These are phyloP conservation scores for Litsea cubeba DNA, from an alignment of 164 flowering plant genomes.

Conservation along the genomic window DNA sequence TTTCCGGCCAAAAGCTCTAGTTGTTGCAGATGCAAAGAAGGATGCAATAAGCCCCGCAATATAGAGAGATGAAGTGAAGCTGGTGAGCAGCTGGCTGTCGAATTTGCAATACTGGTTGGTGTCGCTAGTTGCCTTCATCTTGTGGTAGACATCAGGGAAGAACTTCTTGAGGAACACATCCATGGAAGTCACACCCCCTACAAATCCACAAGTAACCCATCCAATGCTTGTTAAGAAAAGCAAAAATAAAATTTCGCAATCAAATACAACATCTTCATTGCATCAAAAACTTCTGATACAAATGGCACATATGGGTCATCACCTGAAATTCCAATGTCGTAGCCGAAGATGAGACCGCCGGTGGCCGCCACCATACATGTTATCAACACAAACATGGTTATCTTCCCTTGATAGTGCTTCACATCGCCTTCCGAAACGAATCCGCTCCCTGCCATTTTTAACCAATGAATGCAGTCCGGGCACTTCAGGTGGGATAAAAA, in stretches of 20 bases:
- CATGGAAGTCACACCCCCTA: constrained; percentile 41
- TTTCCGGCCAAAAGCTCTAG: constrained; percentile 29
- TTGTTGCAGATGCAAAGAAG: constrained; percentile 25
- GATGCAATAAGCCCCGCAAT: constrained; percentile 38
- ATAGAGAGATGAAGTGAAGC: constrained; percentile 44
- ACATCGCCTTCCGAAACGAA: constrained; percentile 14
- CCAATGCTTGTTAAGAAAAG: not conserved
- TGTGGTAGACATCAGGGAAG: constrained; percentile 22
- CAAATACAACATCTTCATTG: not conserved
- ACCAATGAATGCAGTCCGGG: not conserved
- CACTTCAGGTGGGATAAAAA: not conserved
- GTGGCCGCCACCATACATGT: constrained; percentile 30
- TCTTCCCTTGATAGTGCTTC: constrained; percentile 19
- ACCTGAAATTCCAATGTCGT: constrained; percentile 31
- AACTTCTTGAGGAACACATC: constrained; percentile 23
- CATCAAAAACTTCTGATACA: not conserved
- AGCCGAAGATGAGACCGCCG: constrained; percentile 35
- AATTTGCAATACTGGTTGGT: constrained; percentile 20
- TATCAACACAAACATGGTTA: constrained; percentile 23
- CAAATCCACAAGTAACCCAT: not conserved
- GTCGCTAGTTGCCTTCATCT: not conserved
- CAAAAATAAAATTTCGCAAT: too few relatives aligned
- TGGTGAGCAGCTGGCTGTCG: constrained; percentile 27
- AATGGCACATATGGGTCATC: too few relatives aligned
- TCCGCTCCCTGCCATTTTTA: constrained; percentile 22